Base-by-base conservation (phyloP, 441 rosid genomes). In the Raphanus hybrid region DNA sequence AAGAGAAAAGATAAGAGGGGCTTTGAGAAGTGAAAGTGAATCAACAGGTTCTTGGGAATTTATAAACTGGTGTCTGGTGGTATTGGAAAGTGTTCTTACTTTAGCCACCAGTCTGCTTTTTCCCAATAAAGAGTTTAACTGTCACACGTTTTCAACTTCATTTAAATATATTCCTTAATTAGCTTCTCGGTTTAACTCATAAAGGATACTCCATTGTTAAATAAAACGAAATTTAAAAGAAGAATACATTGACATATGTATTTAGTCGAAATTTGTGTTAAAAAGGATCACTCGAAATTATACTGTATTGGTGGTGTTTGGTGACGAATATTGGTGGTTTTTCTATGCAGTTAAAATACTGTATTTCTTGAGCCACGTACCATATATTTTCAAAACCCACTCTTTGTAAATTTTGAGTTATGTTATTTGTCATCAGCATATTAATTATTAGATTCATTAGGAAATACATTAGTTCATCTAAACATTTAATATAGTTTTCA, bases 11-110 rank as follows among this genome's bases (percentile, higher is more conserved):
- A 69, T 20, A 57, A 16, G 55, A 75, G 23, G 69, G 55, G 73
- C 18, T 65, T 73, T 73, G 77, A 73, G 70, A 73, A 73, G 55
- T 73, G 76, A 64, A 64, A 74, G 64, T 74, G 70, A 74, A 64
- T 74, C 70, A 43, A 74, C 41, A 64, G 39, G 58, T 65, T 63
- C 48, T 73, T 63, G 69, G 52, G 58, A 64, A 74, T 74, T 64
- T 74, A 74, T 74, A 74, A 71, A 57, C 71, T 14, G 15, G 71
- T 55, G 27, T 39, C 71, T 14, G 15, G 71, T 55, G 27, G 57
- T 76, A 50, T 76, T 76, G 63, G 63, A 59, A 69, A 35, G 39
- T 59, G 74, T 58, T 61, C 78, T 3, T 57, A 75, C 74, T 57
- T 69, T 60, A 75, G 73, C 79, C 79, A 58, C 48, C 75, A 75